phyloP scores from a whole-genome alignment of 108 stramenopile species.

The Skeletonema grethae region DNA sequence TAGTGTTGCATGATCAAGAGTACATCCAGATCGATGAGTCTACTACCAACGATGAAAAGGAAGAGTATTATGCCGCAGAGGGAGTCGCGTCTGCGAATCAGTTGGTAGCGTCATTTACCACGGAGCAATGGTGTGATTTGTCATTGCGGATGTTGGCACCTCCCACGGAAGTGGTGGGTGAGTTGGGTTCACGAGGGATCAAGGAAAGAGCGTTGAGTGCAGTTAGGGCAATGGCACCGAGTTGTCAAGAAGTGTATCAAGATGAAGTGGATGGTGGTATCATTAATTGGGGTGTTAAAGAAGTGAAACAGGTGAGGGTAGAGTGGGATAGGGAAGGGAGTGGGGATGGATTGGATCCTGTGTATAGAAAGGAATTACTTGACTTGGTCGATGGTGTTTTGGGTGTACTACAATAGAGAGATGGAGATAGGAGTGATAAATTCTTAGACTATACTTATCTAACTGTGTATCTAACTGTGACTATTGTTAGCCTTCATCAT shows the following conservation, averaged over 20 bases:
- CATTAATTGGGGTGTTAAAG: slow-evolving; percentile 23
- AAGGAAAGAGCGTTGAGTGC: slow-evolving; percentile 52
- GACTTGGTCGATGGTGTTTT: slow-evolving; percentile 40
- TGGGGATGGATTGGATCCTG: slow-evolving; percentile 43
- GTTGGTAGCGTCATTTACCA: slow-evolving; percentile 52
- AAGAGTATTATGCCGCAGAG: not conserved
- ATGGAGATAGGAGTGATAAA: too few species aligned
- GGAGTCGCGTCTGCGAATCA: slow-evolving; percentile 12
- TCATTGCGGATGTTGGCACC: slow-evolving; percentile 34
- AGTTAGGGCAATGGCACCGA: slow-evolving; percentile 50
- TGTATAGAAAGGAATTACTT: slow-evolving; percentile 40
- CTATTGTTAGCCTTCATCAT: too few species aligned
- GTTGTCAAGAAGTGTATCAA: slow-evolving; percentile 39
- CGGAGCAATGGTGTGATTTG: slow-evolving; percentile 53
- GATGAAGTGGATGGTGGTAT: not conserved
- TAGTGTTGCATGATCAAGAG: slow-evolving; percentile 42
- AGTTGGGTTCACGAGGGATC: slow-evolving; percentile 15
- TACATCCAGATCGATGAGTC: slow-evolving; percentile 6
- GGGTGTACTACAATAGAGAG: slow-evolving; percentile 11
- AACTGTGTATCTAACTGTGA: too few species aligned
- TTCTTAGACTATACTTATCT: too few species aligned
- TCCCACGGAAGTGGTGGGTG: slow-evolving; percentile 31
- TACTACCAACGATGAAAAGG: not conserved
- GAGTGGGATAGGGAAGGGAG: slow-evolving; percentile 47
- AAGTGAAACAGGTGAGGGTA: slow-evolving; percentile 25